These are phyloP conservation scores for Geranium brycei DNA, from an alignment of 345 rosid species.

Conservation along the genomic window DNA sequence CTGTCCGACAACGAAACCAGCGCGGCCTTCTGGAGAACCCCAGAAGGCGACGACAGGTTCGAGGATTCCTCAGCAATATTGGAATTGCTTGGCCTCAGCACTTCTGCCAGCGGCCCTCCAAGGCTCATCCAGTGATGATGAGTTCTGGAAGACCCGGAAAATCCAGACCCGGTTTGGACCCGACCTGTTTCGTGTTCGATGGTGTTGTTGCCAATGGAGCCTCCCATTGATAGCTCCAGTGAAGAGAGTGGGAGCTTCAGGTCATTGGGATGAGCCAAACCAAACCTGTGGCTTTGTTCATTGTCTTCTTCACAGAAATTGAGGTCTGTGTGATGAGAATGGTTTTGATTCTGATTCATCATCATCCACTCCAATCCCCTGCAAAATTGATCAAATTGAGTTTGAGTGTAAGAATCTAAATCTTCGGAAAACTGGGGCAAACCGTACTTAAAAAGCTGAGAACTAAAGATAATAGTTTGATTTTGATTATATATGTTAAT, in stretches of 20 bases:
- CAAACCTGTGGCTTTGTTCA: too few relatives aligned
- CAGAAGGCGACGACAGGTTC: slow-evolving; percentile 46
- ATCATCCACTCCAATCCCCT: slow-evolving; percentile 30
- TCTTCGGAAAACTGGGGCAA: too few relatives aligned
- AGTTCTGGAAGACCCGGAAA: slow-evolving; percentile 17
- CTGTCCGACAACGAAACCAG: slow-evolving; percentile 49
- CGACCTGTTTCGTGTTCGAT: slow-evolving; percentile 27
- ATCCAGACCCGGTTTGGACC: slow-evolving; percentile 27
- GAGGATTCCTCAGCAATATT: slow-evolving; percentile 12
- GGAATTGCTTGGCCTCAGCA: slow-evolving; percentile 26
- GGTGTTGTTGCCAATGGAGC: slow-evolving; percentile 8
- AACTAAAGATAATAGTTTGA: too few relatives aligned
- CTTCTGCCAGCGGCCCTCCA: slow-evolving; percentile 77
- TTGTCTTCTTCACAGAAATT: neutral
- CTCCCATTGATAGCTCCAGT: slow-evolving; percentile 44
- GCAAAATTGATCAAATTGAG: neutral
- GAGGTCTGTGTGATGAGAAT: slow-evolving; percentile 10
- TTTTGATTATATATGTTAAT: too few relatives aligned
- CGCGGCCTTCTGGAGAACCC: slow-evolving; percentile 30
- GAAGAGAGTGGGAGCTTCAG: slow-evolving; percentile 17
- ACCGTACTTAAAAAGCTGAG: too few relatives aligned
- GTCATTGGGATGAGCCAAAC: too few relatives aligned
- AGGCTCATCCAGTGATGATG: slow-evolving; percentile 16
- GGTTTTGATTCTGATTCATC: slow-evolving; percentile 20
- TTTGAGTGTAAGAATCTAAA: too few relatives aligned